phyloP scores from a whole-genome alignment of 2,329 filamentous ascomycete species.

The Penicillium aurantiogriseum region DNA sequence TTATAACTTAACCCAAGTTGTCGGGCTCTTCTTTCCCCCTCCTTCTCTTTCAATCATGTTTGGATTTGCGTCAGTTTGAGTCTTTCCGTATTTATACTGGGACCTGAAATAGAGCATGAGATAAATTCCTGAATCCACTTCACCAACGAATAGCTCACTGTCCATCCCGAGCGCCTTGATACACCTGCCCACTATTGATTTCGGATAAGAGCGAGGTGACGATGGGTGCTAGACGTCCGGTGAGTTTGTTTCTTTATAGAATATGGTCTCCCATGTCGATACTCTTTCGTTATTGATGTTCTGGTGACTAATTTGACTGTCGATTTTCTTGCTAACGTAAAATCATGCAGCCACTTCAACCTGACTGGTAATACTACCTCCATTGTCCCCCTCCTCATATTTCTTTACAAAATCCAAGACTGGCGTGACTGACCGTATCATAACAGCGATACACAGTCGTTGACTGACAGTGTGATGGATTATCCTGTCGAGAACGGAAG shows the following conservation, averaged over 20 bases:
- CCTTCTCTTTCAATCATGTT: constrained; percentile 1
- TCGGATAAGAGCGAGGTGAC: constrained; percentile 6
- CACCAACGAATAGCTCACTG: constrained; percentile 1
- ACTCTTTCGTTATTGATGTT: background rate
- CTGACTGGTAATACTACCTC: constrained; percentile 5
- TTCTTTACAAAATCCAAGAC: background rate
- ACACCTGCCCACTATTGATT: background rate
- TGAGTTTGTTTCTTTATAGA: constrained; percentile 9
- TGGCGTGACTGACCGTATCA: constrained; percentile 8
- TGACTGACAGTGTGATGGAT: constrained; percentile 45
- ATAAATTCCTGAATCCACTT: constrained; percentile 6
- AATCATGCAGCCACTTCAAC: background rate
- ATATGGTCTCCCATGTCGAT: background rate
- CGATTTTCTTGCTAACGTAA: background rate
- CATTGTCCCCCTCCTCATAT: background rate
- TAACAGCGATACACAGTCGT: constrained; percentile 42
- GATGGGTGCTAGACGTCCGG: constrained; percentile 21
- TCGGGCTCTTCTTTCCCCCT: constrained; percentile 28
- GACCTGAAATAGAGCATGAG: constrained; percentile 11
- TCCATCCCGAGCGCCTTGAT: constrained; percentile 2
- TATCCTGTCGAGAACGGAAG: constrained; percentile 45
- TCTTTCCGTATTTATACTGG: constrained; percentile 6
- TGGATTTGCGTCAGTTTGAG: constrained; percentile 1
- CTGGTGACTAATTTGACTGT: background rate
- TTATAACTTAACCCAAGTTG: constrained; percentile 40